phyloP scores from a whole-genome alignment of 73 alveolate species.

The Urostyla sp. region DNA sequence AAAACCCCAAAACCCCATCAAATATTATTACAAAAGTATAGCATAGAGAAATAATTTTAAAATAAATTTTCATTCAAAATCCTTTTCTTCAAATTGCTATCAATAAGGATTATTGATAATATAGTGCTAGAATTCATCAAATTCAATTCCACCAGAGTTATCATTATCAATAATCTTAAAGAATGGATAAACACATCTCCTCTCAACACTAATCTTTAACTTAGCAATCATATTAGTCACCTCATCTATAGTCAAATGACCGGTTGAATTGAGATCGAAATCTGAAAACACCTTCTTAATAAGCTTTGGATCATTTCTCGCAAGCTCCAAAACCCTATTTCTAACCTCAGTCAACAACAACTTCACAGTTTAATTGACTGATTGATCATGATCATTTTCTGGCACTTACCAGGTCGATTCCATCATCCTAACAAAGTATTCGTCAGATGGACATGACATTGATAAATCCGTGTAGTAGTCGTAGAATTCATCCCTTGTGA shows the following conservation, averaged over 20 bases:
- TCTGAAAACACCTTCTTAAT: conserved; percentile 65
- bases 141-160: conserved; percentile 72
- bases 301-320: conserved; percentile 50
- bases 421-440: conserved; percentile 82
- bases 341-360: conserved; percentile 57
- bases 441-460: conserved; percentile 84
- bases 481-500: conserved; percentile 78
- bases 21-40: too few relatives aligned
- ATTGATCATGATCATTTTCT: conserved; percentile 62
- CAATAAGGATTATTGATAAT: conserved; percentile 36
- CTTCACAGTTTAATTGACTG: conserved; percentile 27
- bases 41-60: too few relatives aligned
- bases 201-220: conserved; percentile 67
- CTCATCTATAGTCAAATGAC: conserved; percentile 74
- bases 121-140: conserved; percentile 57
- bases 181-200: conserved; percentile 65
- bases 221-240: conserved; percentile 67
- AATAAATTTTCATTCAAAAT: too few relatives aligned
- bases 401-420: conserved; percentile 75
- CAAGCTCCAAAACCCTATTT: conserved; percentile 46
- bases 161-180: conserved; percentile 68
- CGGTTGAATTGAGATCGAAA: conserved; percentile 64
- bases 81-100: too few relatives aligned
- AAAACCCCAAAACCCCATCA: too few relatives aligned
- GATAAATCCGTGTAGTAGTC: conserved; percentile 85